Base-by-base conservation (phyloP, 2,329 filamentous ascomycete species). In the Tolypocladium guangdongense region DNA sequence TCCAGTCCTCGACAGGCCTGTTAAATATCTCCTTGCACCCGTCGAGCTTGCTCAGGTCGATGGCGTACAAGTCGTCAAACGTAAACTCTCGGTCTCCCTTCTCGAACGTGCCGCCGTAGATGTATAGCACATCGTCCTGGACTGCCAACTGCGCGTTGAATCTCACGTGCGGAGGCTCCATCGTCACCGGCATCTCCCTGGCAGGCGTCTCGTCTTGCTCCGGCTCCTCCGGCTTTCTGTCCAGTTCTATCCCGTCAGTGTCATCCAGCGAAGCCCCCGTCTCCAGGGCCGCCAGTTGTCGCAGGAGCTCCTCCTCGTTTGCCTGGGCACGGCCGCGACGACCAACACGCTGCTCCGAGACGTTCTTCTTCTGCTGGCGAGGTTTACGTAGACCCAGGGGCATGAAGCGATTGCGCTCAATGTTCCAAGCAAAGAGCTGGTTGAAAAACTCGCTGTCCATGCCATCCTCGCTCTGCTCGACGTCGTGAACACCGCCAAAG, bases 401-500 rank as follows among this genome's bases (percentile, higher is more conserved):
- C 74, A 97, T 96, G 73, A 96, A 97, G 10, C 93, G 80, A 66
- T 99, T 99, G 55, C 92, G 82, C 63, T 97, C 93, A 57, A 96
- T 84, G 64, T 95, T 96, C 89, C 91, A 97, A 6, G 91, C 88
- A 63, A 88, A 95, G 27, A 97, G 72, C 53, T 85, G 81, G 62
- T 96, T 92, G 74, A 97, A 99, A 71, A 99, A 99, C 67, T 96
- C 91, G 65, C 89, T 95, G 52, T 99, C 92, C 60, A 99, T 95
- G 4, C 88, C 90, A 68, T 99, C 93, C 66, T 96, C 91, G 58
- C 82, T 92, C 66, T 91, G 81, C 68, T 95, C 90, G 0, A 95
- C 87, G 61, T 96, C 91, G 63, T 96, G 90, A 4, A 99, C 93
- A 51, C 93, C 93, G 46, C 93, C 93, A 66, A 97, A 97, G 63